Base-by-base conservation (phyloP, 2,329 filamentous ascomycete species). In the Phaeosphaeriaceae sp. region DNA sequence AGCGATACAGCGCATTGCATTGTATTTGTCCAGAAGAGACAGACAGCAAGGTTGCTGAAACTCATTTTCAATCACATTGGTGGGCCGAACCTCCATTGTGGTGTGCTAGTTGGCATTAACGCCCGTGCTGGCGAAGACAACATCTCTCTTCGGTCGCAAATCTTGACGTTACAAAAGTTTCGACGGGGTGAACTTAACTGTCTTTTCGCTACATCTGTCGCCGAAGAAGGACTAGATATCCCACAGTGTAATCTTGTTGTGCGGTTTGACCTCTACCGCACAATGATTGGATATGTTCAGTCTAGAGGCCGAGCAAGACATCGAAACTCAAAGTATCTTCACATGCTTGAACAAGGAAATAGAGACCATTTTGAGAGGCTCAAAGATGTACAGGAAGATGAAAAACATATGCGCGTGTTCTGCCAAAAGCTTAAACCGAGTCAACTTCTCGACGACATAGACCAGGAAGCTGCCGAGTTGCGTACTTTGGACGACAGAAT, bases 241-340 rank as follows among this genome's bases (percentile, higher is more conserved):
- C 84, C 84, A 4, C 82, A 85, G 50, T 87, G 85, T 72, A 87
- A 87, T 56, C 69, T 87, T n/a, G 81, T 87, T 9, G 74, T 87
- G 20, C 78, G 92, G 2, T 99, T 97, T 64, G 91, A 97, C 67
- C 81, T 96, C 2, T 96, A 92, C 73, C 81, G 82, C 9, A 97
- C 93, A 0, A 86, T 96, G 72, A 97, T 97, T 43, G 90, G 96
- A 66, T 97, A 97, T 67, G 87, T 97, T 16, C 94, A 99, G 71
- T 97, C 92, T 12, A 84, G 91, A 54, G 94, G 94, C 0, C 84
- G 94, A 45, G 94, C 94, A 11, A 83, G 94, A 32, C 88, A 91
- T 63, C 72, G 76, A 0, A 82, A 87, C 46, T 97, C 94, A 0
- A 86, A 83, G 55, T 97, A 93, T 70, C 82, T 92, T 28, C 90